Evolutionary conservation across 306 rosid species (phyloP), one percentile per base, ranked within the genome.

Genomic region (Argentina anserina): DNA sequence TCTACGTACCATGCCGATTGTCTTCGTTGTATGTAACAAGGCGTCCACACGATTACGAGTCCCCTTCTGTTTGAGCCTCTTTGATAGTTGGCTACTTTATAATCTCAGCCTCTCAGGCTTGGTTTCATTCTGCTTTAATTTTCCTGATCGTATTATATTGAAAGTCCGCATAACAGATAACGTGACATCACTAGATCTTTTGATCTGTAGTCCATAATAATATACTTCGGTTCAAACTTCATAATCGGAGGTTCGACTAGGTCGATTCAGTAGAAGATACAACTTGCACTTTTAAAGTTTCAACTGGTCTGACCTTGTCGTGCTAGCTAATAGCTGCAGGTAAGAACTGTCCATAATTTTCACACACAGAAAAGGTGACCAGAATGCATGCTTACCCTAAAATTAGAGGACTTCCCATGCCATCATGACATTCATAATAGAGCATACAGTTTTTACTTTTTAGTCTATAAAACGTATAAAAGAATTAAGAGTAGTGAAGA

Each of bases 241-340:
- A 17, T 12, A 43, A 11, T 3, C 18, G 49, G n/a, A 49, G 11
- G 56, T 23, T 55, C 61, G 5, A 55, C 33, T 25, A 9, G 28
- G 18, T 28, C 39, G 65, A 15, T 29, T 60, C 31, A 9, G 40
- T 33, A 60, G 40, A 60, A 60, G 21, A 60, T 31, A 2, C 34
- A 58, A 6, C 3, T 23, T 60, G 39, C 40, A 31, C 6, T 60
- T 23, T 33, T 10, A 31, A 55, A 55, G 31, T 25, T 31, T 60
- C 36, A 29, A 60, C 4, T 52, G 59, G 14, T 58, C 69, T 60
- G 70, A 76, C 52, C 70, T 4, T 18, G 70, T 42, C 74, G 33
- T 17, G 12, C 64, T 21, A 11, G 15, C 41, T 14, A 37, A 36
- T 25, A 7, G 52, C 50, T 17, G 65, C 66, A 15, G 39, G 65